Base-by-base conservation (phyloP, 2,329 filamentous ascomycete genomes). In the Nothophaeocryptopus gaeumannii region DNA sequence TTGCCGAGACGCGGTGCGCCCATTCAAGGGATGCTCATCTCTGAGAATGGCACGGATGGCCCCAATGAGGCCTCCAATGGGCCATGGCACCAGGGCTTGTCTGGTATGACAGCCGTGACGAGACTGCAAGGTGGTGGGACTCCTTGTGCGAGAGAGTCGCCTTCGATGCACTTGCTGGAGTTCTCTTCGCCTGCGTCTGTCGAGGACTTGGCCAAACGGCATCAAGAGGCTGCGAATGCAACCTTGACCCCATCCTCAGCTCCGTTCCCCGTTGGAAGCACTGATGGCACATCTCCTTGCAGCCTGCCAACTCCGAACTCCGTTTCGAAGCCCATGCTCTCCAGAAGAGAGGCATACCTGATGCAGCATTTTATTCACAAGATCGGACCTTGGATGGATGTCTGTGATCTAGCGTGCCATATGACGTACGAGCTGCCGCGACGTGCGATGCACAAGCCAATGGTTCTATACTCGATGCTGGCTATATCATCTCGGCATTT, bases 401-500 rank as follows among this genome's bases (percentile, higher is more conserved):
- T 67, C 9, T 67, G 65, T 5, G 67, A 69, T 32, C 57, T 61
- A 1, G 47, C 60, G 20, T 58, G 61, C 8, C 66, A 68, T 45
- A 69, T 68, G 47, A 64, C 62, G 4, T 55, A 59, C n/a, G 59
- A 67, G 29, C 60, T 68, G 2, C 65, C 67, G 0, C 55, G 56
- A 8, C 58, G 61, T 45, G 64, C 67, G 8, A 52, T 69, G 11
- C 59, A 61, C 2, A 59, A 65, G 12, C 64, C 66, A 0, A 63
- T 70, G 39, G 54, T 70, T 15, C 60, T 66, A 2, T 63, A 59
- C 40, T 62, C 67, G 0, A 58, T 70, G 1, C 61, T 70, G 43
- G 67, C 67, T n/a, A 58, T 69, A 34, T 64, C 65, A 2, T 67
- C 67, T 1, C 62, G 65, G 8, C 67, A 69, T 53, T 54, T 68